phyloP scores from a whole-genome alignment of 306 rosid species.

The Cicer pinnatifidum region DNA sequence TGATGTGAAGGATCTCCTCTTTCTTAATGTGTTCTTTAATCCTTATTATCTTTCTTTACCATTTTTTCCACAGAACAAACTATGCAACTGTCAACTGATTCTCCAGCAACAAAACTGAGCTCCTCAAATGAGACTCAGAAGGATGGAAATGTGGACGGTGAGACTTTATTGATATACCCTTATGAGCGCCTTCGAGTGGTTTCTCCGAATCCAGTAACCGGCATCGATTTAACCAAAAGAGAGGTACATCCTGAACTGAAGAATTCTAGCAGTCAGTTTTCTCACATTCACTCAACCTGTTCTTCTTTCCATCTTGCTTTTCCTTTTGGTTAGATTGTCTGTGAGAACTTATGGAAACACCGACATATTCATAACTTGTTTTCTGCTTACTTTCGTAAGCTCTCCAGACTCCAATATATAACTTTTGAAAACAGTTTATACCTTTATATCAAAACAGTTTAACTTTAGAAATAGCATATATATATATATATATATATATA shows the following conservation, averaged over 20 bases:
- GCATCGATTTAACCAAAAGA: slow-evolving; percentile 77
- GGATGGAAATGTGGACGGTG: slow-evolving; percentile 48
- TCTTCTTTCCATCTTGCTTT: no score
- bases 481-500: no score
- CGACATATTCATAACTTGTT: no score
- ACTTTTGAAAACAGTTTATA: no score
- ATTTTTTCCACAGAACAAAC: slow-evolving; percentile 44
- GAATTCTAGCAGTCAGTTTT: slow-evolving; percentile 28
- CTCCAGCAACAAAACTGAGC: slow-evolving; percentile 49
- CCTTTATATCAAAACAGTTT: no score
- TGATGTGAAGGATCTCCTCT: no score
- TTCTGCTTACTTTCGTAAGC: no score
- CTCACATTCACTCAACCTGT: neutral
- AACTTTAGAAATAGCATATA: no score
- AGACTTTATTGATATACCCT: slow-evolving; percentile 53
- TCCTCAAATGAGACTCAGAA: slow-evolving; percentile 51
- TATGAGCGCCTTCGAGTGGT: slow-evolving; percentile 69
- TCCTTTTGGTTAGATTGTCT: no score
- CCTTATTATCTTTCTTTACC: slow-evolving; percentile 7
- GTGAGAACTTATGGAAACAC: no score
- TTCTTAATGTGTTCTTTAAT: no score
- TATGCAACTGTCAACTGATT: slow-evolving; percentile 39
- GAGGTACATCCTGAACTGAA: slow-evolving; percentile 64
- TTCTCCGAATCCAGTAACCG: slow-evolving; percentile 65
- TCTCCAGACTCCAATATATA: no score